These are phyloP conservation scores for Monosporozyma aerobia DNA, from an alignment of 805 yeast genomes.

Conservation along the genomic window DNA sequence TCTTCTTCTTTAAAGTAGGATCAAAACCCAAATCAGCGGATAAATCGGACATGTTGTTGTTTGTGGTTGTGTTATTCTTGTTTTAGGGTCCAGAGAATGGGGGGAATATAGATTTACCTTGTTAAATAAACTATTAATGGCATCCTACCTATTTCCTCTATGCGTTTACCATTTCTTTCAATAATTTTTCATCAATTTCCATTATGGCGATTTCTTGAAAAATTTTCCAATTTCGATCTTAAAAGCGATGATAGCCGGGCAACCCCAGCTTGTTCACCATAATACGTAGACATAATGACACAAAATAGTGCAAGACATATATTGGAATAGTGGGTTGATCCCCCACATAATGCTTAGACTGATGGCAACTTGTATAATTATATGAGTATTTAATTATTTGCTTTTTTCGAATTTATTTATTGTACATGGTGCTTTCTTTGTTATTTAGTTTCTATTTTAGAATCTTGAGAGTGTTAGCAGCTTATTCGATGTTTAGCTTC, in stretches of 20 bases:
- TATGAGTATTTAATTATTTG: not conserved
- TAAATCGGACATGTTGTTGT: constrained; percentile 22
- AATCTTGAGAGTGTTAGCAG: not conserved
- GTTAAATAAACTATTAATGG: not conserved
- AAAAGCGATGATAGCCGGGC: not conserved
- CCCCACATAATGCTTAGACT: not conserved
- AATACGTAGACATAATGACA: not conserved
- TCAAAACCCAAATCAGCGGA: constrained; percentile 52
- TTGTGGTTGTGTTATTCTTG: not conserved
- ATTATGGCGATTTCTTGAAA: not conserved
- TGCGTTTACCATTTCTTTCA: not conserved
- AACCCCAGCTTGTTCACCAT: not conserved
- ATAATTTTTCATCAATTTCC: not conserved
- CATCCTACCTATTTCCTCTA: not conserved
- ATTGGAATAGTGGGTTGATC: not conserved
- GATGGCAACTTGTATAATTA: not conserved
- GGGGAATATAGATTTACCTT: not conserved
- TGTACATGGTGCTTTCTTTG: not conserved
- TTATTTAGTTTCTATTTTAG: not conserved
- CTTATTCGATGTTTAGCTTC: constrained; percentile 12
- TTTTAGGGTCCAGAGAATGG: not conserved
- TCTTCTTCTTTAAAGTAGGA: constrained; percentile 68
- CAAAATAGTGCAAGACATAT: not conserved
- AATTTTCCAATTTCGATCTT: not conserved
- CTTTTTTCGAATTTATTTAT: not conserved